Conservation (phyloP, 805 yeast species). For the Wickerhamiella kurtzmanii region DNA sequence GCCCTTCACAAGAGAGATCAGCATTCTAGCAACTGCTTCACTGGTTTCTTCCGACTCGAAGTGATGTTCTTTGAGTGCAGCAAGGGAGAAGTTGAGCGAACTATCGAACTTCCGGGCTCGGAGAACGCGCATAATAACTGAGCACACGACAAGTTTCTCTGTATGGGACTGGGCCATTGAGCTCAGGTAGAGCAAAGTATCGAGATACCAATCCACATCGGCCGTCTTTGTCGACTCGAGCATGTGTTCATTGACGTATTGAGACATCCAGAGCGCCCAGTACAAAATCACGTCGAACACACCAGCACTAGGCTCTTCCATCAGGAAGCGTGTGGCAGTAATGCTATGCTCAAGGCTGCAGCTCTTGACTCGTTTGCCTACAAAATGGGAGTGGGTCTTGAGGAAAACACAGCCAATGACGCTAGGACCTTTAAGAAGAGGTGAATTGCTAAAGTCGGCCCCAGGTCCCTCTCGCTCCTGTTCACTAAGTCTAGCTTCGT, state of each 20-base stretch:
- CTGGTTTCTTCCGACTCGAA: slow-evolving; percentile 37
- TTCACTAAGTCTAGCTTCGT: not conserved
- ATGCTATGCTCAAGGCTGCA: not conserved
- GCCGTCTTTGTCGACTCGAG: slow-evolving; percentile 27
- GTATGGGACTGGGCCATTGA: slow-evolving; percentile 15
- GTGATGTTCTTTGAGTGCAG: slow-evolving; percentile 39
- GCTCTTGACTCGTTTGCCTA: slow-evolving; percentile 12
- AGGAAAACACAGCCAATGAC: slow-evolving; percentile 24
- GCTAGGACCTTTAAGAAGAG: slow-evolving; percentile 19
- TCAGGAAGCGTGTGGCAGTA: not conserved
- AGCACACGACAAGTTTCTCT: slow-evolving; percentile 32
- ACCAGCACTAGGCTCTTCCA: slow-evolving; percentile 18
- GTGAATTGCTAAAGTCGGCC: slow-evolving; percentile 24
- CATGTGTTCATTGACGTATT: slow-evolving; percentile 16
- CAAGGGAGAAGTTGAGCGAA: slow-evolving; percentile 36
- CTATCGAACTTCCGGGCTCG: slow-evolving; percentile 42
- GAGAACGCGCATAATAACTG: slow-evolving; percentile 51
- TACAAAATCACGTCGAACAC: slow-evolving; percentile 25
- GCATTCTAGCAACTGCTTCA: slow-evolving; percentile 47
- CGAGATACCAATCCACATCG: slow-evolving; percentile 25
- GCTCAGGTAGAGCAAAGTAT: not conserved
- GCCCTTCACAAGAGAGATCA: slow-evolving; percentile 42
- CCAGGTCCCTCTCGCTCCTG: slow-evolving; percentile 12
- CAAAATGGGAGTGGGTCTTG: slow-evolving; percentile 24
- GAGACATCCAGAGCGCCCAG: slow-evolving; percentile 25